Evolutionary conservation across 768 basidiomycete genomes (phyloP).

Genomic region (Auriculariales sp.): DNA sequence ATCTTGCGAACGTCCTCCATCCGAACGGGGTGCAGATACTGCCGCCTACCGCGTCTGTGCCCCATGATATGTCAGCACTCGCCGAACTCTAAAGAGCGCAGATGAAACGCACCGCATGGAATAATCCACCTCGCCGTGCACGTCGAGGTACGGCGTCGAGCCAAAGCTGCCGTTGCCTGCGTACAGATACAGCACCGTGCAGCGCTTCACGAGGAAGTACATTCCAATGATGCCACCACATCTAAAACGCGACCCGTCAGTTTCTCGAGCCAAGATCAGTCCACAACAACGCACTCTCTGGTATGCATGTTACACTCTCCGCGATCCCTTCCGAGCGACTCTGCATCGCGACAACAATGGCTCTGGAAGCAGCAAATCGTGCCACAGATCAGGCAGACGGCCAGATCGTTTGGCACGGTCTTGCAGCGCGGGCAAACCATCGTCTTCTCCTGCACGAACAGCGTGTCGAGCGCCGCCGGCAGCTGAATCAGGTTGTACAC

Average conservation of each 20-base stretch:
- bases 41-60: slow-evolving; percentile 69
- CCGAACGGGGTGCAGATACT: slow-evolving; percentile 69
- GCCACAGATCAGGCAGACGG: slow-evolving; percentile 86
- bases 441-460: slow-evolving; percentile 62
- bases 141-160: slow-evolving; percentile 82
- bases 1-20: slow-evolving; percentile 86
- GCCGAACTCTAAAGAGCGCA: neutral
- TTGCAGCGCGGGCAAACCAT: slow-evolving; percentile 65
- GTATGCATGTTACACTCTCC: slow-evolving; percentile 96
- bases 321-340: slow-evolving; percentile 35
- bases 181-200: slow-evolving; percentile 79
- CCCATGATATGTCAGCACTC: slow-evolving; percentile 1
- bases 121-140: slow-evolving; percentile 85
- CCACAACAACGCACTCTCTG: slow-evolving; percentile 54
- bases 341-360: slow-evolving; percentile 71
- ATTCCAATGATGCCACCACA: slow-evolving; percentile 83
- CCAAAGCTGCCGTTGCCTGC: slow-evolving; percentile 80
- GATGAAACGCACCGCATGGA: slow-evolving; percentile 59
- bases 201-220: slow-evolving; percentile 86
- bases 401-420: slow-evolving; percentile 70
- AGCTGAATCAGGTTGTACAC: slow-evolving; percentile 73
- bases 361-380: slow-evolving; percentile 78
- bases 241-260: slow-evolving; percentile 24
- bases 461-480: slow-evolving; percentile 66
- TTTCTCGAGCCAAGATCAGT: neutral